Conservation (phyloP, 805 yeast species). For the Millerago galiae region DNA sequence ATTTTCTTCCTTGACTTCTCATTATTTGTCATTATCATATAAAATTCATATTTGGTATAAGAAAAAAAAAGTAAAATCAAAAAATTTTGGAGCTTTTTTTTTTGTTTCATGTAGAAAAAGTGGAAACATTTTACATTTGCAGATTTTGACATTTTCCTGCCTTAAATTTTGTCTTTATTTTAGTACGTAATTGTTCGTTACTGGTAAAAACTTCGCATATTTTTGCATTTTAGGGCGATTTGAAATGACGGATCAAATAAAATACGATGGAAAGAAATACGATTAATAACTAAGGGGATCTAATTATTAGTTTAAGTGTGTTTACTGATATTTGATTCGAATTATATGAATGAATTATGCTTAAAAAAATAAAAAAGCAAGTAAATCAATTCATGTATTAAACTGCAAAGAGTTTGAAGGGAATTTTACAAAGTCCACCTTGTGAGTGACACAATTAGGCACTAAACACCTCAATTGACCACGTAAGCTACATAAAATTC, state of each 20-base stretch:
- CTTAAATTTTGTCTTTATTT: background rate
- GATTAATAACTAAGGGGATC: too few relatives aligned
- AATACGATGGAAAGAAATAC: too few relatives aligned
- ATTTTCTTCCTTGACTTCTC: background rate
- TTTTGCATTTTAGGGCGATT: background rate
- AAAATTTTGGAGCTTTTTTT: background rate
- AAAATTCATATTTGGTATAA: too few relatives aligned
- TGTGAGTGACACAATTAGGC: too few relatives aligned
- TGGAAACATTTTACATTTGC: conserved; percentile 1
- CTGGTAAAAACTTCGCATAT: background rate
- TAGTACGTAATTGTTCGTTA: background rate
- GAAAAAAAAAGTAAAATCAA: background rate
- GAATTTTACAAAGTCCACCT: too few relatives aligned
- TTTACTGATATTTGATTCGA: too few relatives aligned
- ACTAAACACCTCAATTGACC: too few relatives aligned
- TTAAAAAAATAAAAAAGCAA: too few relatives aligned
- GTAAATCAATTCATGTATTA: background rate
- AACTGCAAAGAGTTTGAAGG: too few relatives aligned
- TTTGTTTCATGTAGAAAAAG: background rate
- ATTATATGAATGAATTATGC: too few relatives aligned
- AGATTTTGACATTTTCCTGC: conserved; percentile 1
- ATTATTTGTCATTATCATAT: background rate
- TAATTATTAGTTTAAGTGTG: too few relatives aligned
- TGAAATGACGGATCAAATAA: background rate
- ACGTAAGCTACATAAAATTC: too few relatives aligned